Base-by-base conservation (phyloP, 768 basidiomycete genomes). In the Agrocybe chaxingu region DNA sequence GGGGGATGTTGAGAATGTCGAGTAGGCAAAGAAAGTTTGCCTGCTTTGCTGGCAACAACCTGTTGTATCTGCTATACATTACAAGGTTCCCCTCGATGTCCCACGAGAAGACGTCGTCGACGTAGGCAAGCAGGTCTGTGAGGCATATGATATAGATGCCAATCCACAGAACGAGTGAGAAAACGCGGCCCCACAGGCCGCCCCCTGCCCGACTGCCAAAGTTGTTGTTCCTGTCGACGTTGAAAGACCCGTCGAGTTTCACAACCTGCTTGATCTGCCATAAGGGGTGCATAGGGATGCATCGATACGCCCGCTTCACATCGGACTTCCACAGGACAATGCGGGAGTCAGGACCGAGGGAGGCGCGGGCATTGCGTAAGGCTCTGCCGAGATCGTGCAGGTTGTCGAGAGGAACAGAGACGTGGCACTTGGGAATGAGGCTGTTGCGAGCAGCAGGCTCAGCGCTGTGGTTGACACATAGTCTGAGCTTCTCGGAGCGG, bases 231-330 rank as follows among this genome's bases (percentile, higher is more conserved):
- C 50, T 33, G 16, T 71, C 62, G 0, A 69, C 53, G 46, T 62
- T 49, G 0, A 30, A 41, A 0, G 35, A 8, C 0, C 56, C 57
- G 3, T 64, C 54, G 16, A 70, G 44, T 0, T 48, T 58, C 3
- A 66, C 52, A 0, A 71, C 46, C 34, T 75, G 72, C 16, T 67
- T 67, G 2, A 73, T 52, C 30, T 76, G 70, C 72, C 70, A 77
- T 16, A 0, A 61, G 36, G 0, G 63, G 67, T 39, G 71, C 67
- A 53, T 59, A 0, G 70, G 75, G 7, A 70, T 38, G 0, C 57
- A 59, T 0, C 61, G 54, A 34, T 71, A 76, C 0, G 75, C 74
- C 5, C 65, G 55, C 0, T 61, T 48, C 0, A 75, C 62, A 43
- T 75, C 68, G 1, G 66, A 64, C 29, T 72, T 73, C 55, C 61